Evolutionary conservation across 768 basidiomycete species (phyloP), one percentile per base, ranked within the genome.

Genomic region (Mycena belliarum): DNA sequence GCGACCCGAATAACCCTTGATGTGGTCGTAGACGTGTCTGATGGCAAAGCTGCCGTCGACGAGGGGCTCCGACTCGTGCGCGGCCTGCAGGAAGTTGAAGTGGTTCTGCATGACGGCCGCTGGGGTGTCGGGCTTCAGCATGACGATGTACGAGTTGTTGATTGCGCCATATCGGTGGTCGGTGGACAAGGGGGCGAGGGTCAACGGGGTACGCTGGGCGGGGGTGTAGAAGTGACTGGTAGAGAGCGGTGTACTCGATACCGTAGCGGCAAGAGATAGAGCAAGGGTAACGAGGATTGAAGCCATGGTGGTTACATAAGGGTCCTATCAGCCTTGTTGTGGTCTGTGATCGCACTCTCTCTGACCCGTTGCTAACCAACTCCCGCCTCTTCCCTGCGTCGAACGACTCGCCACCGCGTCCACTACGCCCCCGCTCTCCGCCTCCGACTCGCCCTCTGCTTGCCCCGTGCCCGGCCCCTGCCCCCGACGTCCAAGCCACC

Each of bases 81-180:
- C 85, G n/a, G 70, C 73, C 69, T 88, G 76, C 50, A 97, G 74
- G 73, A 90, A 87, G 71, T 88, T 87, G 73, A 94, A 73, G 70
- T 96, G 94, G 72, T 87, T 89, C 66, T 83, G 74, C 70, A 88
- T 77, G 38, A 87, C 74, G 18, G 77, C 71, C 10, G 79, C 66
- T 5, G 85, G 77, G 14, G 88, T 61, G 55, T 83, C 86, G 57
- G 86, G 80, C 81, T 92, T 93, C 62, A 98, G 79, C 70, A 94
- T 82, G 71, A 98, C 84, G 61, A 98, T 93, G 77, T 98, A 98
- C n/a, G 92, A 91, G 79, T 95, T 89, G 76, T 89, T 87, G 70
- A 95, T 76, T 55, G 83, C 77, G 49, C 87, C 85, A 73, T 90
- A 85, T 52, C 84, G 82, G 67, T 89, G 86, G 60, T 83, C 75